A percentile compares a stretch with the other conserved stretches of the same genome.
phyloP scores from a whole-genome alignment of 805 yeast species.

The Monosporozyma siamensis region DNA sequence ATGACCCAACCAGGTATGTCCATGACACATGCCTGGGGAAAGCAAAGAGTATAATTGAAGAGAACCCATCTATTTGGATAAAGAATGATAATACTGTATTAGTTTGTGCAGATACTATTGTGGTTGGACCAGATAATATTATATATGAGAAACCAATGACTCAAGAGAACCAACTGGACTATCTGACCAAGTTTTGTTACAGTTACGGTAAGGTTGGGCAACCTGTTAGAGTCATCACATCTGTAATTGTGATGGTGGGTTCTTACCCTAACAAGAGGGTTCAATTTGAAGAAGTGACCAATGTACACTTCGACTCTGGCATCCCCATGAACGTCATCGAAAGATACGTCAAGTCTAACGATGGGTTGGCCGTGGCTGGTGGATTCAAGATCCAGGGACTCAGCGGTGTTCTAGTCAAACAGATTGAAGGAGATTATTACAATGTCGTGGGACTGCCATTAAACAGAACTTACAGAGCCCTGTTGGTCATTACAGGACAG shows the following conservation, averaged over 20 bases:
- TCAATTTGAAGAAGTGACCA: constrained; percentile 35
- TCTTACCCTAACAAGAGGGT: too few species aligned
- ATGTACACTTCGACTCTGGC: constrained; percentile 33
- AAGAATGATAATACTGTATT: constrained; percentile 2
- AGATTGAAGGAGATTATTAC: constrained; percentile 69
- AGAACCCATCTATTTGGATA: constrained; percentile 20
- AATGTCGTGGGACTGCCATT: constrained; percentile 87
- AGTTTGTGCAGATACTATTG: constrained; percentile 73
- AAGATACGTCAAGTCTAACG: constrained; percentile 57
- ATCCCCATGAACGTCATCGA: constrained; percentile 48
- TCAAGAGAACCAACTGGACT: constrained; percentile 40
- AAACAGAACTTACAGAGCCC: constrained; percentile 35
- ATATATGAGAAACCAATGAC: constrained; percentile 77
- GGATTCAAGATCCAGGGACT: constrained; percentile 78
- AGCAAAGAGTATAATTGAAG: constrained; percentile 49
- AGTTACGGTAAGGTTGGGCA: constrained; percentile 30
- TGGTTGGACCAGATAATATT: constrained; percentile 45
- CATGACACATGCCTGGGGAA: constrained; percentile 59
- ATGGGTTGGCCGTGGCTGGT: constrained; percentile 81
- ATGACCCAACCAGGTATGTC: constrained; percentile 43
- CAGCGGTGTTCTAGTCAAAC: constrained; percentile 56
- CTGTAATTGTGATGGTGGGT: constrained; percentile 37
- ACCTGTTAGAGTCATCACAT: constrained; percentile 46
- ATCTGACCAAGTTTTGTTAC: constrained; percentile 36
- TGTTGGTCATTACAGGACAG: background rate